Conservation (phyloP, 805 yeast genomes). For the Wickerhamiella sergipiensis region DNA sequence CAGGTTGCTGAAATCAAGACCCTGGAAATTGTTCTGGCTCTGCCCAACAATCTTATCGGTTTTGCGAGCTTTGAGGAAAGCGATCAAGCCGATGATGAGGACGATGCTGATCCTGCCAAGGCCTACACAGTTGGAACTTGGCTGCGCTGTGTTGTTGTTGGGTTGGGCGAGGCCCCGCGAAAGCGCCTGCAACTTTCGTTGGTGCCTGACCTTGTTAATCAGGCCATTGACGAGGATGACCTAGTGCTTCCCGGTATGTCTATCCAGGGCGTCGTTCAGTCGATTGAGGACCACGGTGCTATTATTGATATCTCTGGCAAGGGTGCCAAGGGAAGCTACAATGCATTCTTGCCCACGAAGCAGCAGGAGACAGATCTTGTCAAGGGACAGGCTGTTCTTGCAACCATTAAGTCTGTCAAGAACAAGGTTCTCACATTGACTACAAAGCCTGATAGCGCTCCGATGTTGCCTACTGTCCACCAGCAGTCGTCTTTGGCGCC, state of each 20-base stretch:
- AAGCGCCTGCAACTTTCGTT: slow-evolving; percentile 34
- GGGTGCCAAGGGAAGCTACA: slow-evolving; percentile 34
- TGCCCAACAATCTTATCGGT: slow-evolving; percentile 75
- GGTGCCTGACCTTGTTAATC: slow-evolving; percentile 64
- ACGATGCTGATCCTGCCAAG: slow-evolving; percentile 42
- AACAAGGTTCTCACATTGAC: slow-evolving; percentile 9
- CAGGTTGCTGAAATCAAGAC: slow-evolving; percentile 50
- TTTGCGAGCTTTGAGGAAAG: slow-evolving; percentile 22
- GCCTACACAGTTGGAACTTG: slow-evolving; percentile 67
- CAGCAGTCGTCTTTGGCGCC: slow-evolving; percentile 44
- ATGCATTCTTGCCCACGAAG: slow-evolving; percentile 67
- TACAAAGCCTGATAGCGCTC: slow-evolving; percentile 29
- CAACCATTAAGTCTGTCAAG: slow-evolving; percentile 30
- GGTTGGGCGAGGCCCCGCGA: slow-evolving; percentile 28
- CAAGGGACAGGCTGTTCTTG: slow-evolving; percentile 59
- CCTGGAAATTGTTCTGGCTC: slow-evolving; percentile 50
- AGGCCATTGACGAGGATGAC: slow-evolving; percentile 48
- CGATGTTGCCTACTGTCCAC: slow-evolving; percentile 58
- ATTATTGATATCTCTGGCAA: slow-evolving; percentile 38
- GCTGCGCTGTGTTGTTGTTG: slow-evolving; percentile 68
- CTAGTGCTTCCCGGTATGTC: slow-evolving; percentile 40
- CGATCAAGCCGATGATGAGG: slow-evolving; percentile 24
- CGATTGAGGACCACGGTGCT: slow-evolving; percentile 87
- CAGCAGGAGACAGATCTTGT: slow-evolving; percentile 33
- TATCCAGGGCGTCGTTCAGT: slow-evolving; percentile 63